phyloP scores from a whole-genome alignment of 148 eudicot genomes.

The Camellia granthamiana region DNA sequence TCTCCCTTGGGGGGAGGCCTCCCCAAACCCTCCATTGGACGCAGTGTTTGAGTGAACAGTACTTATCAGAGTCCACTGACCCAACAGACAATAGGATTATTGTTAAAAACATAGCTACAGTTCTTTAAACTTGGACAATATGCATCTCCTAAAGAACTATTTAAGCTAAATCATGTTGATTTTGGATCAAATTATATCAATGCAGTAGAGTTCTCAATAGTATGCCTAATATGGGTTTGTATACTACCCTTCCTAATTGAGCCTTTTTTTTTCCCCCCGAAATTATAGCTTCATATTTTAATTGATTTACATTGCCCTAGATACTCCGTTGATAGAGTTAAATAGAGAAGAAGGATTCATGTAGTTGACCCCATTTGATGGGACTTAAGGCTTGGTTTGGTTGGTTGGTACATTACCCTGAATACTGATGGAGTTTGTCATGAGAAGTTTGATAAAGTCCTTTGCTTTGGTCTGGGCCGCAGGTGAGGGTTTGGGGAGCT shows the following conservation, averaged over 20 bases:
- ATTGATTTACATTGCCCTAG: too few relatives aligned
- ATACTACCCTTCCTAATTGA: background rate
- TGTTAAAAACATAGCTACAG: background rate
- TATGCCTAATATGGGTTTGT: background rate
- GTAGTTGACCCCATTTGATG: too few relatives aligned
- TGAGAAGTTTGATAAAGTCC: background rate
- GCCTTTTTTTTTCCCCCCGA: too few relatives aligned
- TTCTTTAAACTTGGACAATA: background rate
- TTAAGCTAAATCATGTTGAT: background rate
- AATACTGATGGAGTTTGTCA: background rate
- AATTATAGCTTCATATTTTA: background rate
- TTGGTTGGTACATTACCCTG: background rate
- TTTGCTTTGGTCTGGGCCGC: slow-evolving; percentile 12
- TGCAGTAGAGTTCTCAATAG: background rate
- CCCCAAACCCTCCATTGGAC: too few relatives aligned
- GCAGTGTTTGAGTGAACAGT: too few relatives aligned
- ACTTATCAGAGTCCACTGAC: too few relatives aligned
- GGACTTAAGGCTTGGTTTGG: too few relatives aligned
- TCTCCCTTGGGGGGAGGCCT: too few relatives aligned
- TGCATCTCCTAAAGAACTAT: background rate
- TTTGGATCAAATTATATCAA: background rate
- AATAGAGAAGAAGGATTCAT: too few relatives aligned
- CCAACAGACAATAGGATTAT: too few relatives aligned
- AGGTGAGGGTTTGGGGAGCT: slow-evolving; percentile 98
- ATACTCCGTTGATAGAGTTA: too few relatives aligned